phyloP scores from a whole-genome alignment of 345 rosid species.

The Hypericum androsaemum region DNA sequence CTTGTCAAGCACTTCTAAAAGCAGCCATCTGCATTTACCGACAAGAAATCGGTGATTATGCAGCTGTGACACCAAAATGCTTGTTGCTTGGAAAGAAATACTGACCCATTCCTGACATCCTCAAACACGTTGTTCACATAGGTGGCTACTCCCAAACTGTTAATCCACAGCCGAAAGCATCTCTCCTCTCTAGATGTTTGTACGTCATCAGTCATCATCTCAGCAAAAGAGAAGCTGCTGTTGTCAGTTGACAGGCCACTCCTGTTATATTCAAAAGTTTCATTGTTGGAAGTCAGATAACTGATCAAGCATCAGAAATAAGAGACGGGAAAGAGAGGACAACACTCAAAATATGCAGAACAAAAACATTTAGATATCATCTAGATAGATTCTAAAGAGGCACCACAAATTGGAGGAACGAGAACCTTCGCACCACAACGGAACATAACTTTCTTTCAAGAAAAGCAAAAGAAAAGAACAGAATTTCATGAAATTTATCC shows the following conservation, averaged over 20 bases:
- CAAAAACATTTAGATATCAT: no score
- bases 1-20: conserved; percentile 87
- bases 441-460: no score
- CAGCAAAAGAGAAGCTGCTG: conserved; percentile 63
- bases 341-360: no score
- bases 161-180: conserved; percentile 89
- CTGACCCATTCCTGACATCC: conserved; percentile 87
- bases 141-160: conserved; percentile 65
- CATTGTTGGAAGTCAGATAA: no score
- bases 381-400: no score
- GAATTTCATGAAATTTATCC: background rate
- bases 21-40: conserved; percentile 57
- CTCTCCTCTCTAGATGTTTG: conserved; percentile 83
- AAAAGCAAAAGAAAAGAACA: background rate
- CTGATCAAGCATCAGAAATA: no score
- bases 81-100: conserved; percentile 6
- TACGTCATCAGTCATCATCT: conserved; percentile 84
- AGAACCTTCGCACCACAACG: no score
- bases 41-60: background rate
- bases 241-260: conserved; percentile 68
- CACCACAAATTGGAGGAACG: no score
- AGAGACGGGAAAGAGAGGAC: no score
- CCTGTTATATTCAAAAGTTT: conserved; percentile 33
- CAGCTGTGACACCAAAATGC: background rate
- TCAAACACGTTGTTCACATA: conserved; percentile 82